Evolutionary conservation across 2,329 filamentous ascomycete species (phyloP).

Genomic region (Aureobasidium pullulans): DNA sequence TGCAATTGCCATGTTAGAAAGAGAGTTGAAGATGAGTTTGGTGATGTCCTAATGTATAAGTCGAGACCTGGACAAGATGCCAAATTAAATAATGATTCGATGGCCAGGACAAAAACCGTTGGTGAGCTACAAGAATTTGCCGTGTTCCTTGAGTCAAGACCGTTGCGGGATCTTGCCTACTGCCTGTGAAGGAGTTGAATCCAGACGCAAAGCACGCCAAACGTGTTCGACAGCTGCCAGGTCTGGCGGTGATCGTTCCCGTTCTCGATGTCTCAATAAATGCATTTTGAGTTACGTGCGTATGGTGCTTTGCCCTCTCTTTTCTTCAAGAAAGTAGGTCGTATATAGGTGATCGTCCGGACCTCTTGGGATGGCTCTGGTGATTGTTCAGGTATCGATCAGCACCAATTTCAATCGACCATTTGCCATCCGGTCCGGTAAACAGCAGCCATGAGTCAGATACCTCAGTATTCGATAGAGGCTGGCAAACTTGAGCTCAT

Average conservation of each 20-base stretch:
- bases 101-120: background rate
- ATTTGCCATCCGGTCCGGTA: background rate
- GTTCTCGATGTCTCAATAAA: constrained; percentile 1
- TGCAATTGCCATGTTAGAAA: no score
- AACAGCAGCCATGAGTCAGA: background rate
- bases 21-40: no score
- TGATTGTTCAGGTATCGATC: background rate
- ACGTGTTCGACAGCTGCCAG: background rate
- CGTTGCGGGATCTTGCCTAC: background rate
- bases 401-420: background rate
- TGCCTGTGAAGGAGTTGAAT: background rate
- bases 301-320: background rate
- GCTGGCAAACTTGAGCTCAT: background rate
- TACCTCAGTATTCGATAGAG: background rate
- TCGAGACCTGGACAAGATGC: no score
- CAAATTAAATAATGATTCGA: background rate
- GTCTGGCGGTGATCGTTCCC: background rate
- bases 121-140: background rate
- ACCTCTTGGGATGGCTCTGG: no score
- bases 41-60: no score
- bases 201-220: background rate
- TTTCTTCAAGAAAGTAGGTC: background rate
- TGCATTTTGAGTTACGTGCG: background rate
- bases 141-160: background rate
- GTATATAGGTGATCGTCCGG: background rate